phyloP scores from a whole-genome alignment of 495 filamentous ascomycete genomes.

The Tuber microsphaerosporum region DNA sequence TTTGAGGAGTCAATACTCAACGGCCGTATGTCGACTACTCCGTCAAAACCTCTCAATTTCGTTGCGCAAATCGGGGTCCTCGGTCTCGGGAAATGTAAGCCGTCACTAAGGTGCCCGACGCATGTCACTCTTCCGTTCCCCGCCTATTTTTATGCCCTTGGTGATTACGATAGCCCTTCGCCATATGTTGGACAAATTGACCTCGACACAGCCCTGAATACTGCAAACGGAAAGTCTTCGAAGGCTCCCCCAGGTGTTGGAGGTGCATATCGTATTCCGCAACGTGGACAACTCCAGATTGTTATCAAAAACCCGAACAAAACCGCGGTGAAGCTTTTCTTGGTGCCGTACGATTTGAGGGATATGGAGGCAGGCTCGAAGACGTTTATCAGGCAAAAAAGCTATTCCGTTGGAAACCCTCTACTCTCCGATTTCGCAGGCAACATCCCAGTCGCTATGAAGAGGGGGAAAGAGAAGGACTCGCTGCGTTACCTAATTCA shows the following conservation, averaged over 20 bases:
- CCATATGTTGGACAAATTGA: slow-evolving; percentile 95
- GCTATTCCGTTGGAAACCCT: slow-evolving; percentile 76
- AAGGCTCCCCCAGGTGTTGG: slow-evolving; percentile 53
- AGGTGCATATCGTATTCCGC: slow-evolving; percentile 88
- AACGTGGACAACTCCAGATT: slow-evolving; percentile 92
- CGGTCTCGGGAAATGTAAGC: slow-evolving; percentile 82
- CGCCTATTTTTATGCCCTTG: slow-evolving; percentile 73
- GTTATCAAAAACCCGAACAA: slow-evolving; percentile 53
- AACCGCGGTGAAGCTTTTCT: slow-evolving; percentile 51
- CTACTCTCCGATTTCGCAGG: slow-evolving; percentile 32
- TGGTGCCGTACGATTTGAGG: slow-evolving; percentile 89
- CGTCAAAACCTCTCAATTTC: slow-evolving; percentile 88
- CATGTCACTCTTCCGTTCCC: slow-evolving; percentile 92
- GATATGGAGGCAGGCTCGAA: slow-evolving; percentile 94
- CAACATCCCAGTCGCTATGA: slow-evolving; percentile 22
- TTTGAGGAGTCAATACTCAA: slow-evolving; percentile 95
- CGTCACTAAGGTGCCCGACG: slow-evolving; percentile 74
- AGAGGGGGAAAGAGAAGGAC: slow-evolving; percentile 56
- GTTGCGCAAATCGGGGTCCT: slow-evolving; percentile 92
- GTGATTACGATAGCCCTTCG: slow-evolving; percentile 70
- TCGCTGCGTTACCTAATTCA: slow-evolving; percentile 88
- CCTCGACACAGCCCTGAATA: slow-evolving; percentile 66
- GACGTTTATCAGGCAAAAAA: slow-evolving; percentile 92
- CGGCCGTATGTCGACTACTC: slow-evolving; percentile 93
- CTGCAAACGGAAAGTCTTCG: slow-evolving; percentile 44